Evolutionary conservation across 2,329 filamentous ascomycete species (phyloP).

Genomic region (Trichoderma brevicompactum): DNA sequence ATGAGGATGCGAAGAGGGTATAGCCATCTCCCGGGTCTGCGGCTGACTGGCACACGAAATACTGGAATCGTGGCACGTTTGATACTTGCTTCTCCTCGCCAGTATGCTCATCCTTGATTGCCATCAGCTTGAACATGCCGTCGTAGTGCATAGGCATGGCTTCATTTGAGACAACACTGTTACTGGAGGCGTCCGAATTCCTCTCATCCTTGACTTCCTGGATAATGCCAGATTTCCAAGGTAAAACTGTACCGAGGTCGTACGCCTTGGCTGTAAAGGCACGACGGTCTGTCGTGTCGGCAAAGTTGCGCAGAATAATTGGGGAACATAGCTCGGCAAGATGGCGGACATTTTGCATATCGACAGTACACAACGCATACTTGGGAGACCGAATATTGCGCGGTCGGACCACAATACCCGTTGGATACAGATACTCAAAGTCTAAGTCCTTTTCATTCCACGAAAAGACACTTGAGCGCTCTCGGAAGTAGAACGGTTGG

Average conservation of each 20-base stretch:
- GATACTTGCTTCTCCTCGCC: conserved; percentile 15
- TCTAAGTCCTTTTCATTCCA: conserved; percentile 31
- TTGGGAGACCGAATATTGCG: neutral
- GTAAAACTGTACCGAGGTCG: conserved; percentile 47
- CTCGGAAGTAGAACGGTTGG: conserved; percentile 43
- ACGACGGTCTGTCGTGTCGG: conserved; percentile 49
- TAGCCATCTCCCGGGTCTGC: neutral
- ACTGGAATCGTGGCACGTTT: conserved; percentile 8
- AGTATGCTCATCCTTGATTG: neutral
- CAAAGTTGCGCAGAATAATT: conserved; percentile 57
- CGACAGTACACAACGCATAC: conserved; percentile 36
- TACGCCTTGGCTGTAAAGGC: conserved; percentile 51
- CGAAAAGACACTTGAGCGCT: conserved; percentile 40
- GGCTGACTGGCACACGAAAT: conserved; percentile 14
- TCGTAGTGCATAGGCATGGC: conserved; percentile 25
- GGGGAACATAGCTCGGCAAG: conserved; percentile 57
- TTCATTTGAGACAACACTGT: conserved; percentile 21
- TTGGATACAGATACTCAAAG: conserved; percentile 32
- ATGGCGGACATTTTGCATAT: conserved; percentile 49
- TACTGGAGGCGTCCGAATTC: neutral
- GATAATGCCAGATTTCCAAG: conserved; percentile 9
- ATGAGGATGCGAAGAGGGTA: conserved; percentile 17
- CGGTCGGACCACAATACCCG: conserved; percentile 27
- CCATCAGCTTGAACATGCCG: conserved; percentile 19
- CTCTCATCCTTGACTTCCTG: conserved; percentile 18